A percentile compares a stretch with the other conserved stretches of the same genome.
These are phyloP conservation scores for Drechslerella dactyloides DNA, from an alignment of 2,329 filamentous ascomycete species.

Conservation along the genomic window DNA sequence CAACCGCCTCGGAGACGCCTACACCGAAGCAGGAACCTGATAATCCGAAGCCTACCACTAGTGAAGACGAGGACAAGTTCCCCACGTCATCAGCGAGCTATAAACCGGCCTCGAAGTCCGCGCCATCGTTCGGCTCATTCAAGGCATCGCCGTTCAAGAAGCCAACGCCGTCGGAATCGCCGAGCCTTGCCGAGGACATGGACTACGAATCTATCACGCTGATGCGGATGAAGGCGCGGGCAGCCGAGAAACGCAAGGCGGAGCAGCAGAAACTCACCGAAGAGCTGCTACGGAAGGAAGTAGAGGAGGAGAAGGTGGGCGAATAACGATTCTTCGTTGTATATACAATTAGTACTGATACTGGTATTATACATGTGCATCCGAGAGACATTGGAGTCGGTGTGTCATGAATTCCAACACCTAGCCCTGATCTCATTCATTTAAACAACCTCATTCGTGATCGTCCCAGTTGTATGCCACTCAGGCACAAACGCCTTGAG, in stretches of 20 bases:
- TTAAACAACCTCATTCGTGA: slow-evolving; percentile 43
- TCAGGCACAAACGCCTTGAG: slow-evolving; percentile 82
- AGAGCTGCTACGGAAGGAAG: slow-evolving; percentile 52
- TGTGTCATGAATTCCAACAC: not conserved
- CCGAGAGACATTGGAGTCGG: too few species aligned
- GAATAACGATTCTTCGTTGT: slow-evolving; percentile 9
- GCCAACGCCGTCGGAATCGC: slow-evolving; percentile 13
- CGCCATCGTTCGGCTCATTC: slow-evolving; percentile 52
- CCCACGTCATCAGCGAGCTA: slow-evolving; percentile 21
- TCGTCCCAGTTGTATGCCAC: slow-evolving; percentile 65
- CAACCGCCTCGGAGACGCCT: not conserved
- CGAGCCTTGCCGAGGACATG: slow-evolving; percentile 23
- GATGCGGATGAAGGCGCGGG: slow-evolving; percentile 54
- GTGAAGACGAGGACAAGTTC: slow-evolving; percentile 31
- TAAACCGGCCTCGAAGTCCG: slow-evolving; percentile 29
- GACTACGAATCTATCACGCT: slow-evolving; percentile 55
- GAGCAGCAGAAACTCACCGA: slow-evolving; percentile 51
- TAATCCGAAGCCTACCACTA: not conserved
- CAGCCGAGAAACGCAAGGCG: slow-evolving; percentile 52
- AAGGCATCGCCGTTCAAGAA: slow-evolving; percentile 44
- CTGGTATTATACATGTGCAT: slow-evolving; percentile 12
- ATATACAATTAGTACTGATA: not conserved
- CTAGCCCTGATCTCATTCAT: not conserved
- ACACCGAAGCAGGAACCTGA: not conserved
- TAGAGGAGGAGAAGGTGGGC: slow-evolving; percentile 40